Base-by-base conservation (phyloP, 176 grass and related monocot species). In the Urochloa ruziziensis region DNA sequence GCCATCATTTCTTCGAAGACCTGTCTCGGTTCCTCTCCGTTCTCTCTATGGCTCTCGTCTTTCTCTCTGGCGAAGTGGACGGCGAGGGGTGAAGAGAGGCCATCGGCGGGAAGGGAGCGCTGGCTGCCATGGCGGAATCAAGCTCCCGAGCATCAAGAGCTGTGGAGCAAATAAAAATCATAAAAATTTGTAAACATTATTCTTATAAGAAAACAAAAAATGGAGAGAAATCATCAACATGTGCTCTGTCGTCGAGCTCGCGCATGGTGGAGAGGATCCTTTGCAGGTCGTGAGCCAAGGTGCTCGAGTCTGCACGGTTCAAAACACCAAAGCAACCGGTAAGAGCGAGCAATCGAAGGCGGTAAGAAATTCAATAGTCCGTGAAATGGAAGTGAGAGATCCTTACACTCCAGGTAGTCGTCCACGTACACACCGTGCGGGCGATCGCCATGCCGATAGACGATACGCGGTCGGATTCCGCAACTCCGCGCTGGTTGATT, bases 241-340 rank as follows among this genome's bases (percentile, higher is more conserved):
- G 85, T 70, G 96, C 96, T 87, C 96, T 91, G 53, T 98, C 96
- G 54, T 98, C 96, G 40, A 98, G 96, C 84, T 98, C 96, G 54
- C 91, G 94, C 95, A 98, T 98, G 59, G 95, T 95, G 84, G 89
- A 93, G 64, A 98, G 95, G 52, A 95, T 88, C 79, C 95, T 80
- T 82, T 94, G 95, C 62, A 98, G 81, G 57, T 98, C 95, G 3
- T 90, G 92, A 10, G 95, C 86, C 53, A 98, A 89, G 60, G 95
- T 98, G 86, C 95, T 98, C 70, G 95, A 98, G 86, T 93, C 95
- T 98, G 54, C 30, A 80, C 19, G 34, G 76, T 80, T 43, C n/a
- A 24, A 73, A 88, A 82, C 13, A 77, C 37, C 18, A 74, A 80
- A 35, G 14, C 21, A n/a, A 66, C 21, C 75, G 70, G 27, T 43